Evolutionary conservation across 2,329 filamentous ascomycete genomes (phyloP), one percentile per base, ranked within the genome.

Genomic region (Hysterium pulicare): DNA sequence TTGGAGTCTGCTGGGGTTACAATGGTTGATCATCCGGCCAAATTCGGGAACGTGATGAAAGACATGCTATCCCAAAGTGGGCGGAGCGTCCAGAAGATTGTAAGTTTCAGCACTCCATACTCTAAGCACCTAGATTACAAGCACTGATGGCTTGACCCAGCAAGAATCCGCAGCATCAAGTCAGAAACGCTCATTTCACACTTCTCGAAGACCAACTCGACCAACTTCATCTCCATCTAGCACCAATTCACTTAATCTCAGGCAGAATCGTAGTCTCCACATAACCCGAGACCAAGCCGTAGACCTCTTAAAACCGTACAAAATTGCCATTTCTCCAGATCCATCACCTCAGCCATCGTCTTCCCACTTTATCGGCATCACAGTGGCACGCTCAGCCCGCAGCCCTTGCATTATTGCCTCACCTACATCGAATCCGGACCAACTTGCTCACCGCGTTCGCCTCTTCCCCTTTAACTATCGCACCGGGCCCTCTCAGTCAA

Each of bases 11-110:
- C 77, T 10, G 85, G 85, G 2, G 84, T 79, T 0, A 78, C 77
- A 0, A 81, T 90, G 65, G 82, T 90, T 3, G 80, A 86, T 46
- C 86, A 90, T 57, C 87, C 87, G 0, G 83, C 86, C 37, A 82
- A 86, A 48, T 86, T 91, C 47, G 87, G 87, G 0, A 70, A 75
- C 16, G 78, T 79, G 0, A 80, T 90, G 73, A 85, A 82, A 61
- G 67, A 69, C 3, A 69, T 86, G 11, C 68, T 90, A 3, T 66
- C 62, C 13, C 66, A 69, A 28, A 64, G 65, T 36, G 70, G 68
- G 49, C 51, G 69, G 44, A 59, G 66, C 41, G 61, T 72, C 23
- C 54, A 58, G 42, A 67, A 68, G 46, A 70, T 67, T 39, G 65
- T 66, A 51, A 50, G 62, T 47, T 11, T 19, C 23, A n/a, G 7